phyloP scores from a whole-genome alignment of 1,284 basidiomycete genomes.

The Takashimella tepidaria region DNA sequence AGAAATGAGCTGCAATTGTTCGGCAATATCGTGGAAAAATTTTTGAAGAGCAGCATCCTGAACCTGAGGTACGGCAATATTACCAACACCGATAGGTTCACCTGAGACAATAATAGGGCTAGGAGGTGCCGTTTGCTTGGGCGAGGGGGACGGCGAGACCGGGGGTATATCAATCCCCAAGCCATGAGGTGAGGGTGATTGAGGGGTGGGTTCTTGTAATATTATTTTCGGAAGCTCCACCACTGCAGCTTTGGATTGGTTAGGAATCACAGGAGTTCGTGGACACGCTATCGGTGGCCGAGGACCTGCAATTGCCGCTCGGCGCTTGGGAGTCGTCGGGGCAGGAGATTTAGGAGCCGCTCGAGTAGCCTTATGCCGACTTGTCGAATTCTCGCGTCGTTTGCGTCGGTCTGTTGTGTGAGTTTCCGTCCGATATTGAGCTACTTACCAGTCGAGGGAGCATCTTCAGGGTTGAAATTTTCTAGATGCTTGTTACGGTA shows the following conservation, averaged over 20 bases:
- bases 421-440: not conserved
- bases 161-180: conserved; percentile 21
- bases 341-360: conserved; percentile 14
- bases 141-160: conserved; percentile 15
- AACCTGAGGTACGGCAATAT: conserved; percentile 41
- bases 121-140: conserved; percentile 20
- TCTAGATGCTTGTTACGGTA: conserved; percentile 64
- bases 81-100: conserved; percentile 6
- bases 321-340: not conserved
- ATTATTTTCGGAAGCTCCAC: conserved; percentile 25
- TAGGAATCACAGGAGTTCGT: conserved; percentile 9
- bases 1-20: conserved; percentile 51
- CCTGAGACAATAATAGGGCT: not conserved
- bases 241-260: conserved; percentile 2
- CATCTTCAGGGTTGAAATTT: conserved; percentile 52
- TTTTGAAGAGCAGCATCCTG: conserved; percentile 51
- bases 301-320: conserved; percentile 11
- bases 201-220: conserved; percentile 24
- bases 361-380: conserved; percentile 3
- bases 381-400: conserved; percentile 2
- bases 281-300: conserved; percentile 7
- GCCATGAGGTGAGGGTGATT: conserved; percentile 13
- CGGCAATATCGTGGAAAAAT: conserved; percentile 55
- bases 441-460: conserved; percentile 12
- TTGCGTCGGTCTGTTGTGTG: conserved; percentile 8